Percentiles rank a stretch among this genome's conserved stretches.
These are phyloP conservation scores for Actinomortierella wolfii DNA, from an alignment of 371 early-diverging fungal species.

Conservation along the genomic window DNA sequence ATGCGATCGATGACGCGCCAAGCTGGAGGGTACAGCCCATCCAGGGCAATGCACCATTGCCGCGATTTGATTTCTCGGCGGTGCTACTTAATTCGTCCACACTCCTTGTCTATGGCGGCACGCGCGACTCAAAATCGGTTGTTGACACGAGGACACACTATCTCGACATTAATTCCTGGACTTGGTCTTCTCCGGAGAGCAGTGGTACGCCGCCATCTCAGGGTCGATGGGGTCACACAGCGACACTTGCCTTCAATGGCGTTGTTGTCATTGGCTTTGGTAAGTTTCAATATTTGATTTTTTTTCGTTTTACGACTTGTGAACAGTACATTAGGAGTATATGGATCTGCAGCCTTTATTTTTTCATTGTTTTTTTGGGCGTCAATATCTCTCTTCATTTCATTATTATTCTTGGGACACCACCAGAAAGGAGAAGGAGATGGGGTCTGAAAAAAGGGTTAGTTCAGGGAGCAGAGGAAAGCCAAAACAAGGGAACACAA, in stretches of 20 bases:
- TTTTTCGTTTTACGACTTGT: no score
- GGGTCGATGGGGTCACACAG: conserved; percentile 39
- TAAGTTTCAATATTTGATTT: conserved; percentile 5
- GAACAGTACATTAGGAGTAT: no score
- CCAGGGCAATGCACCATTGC: conserved; percentile 24
- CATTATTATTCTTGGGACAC: no score
- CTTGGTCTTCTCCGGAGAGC: conserved; percentile 30
- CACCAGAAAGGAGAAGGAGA: no score
- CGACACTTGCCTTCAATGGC: conserved; percentile 26
- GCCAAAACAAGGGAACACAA: no score
- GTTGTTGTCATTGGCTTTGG: conserved; percentile 38
- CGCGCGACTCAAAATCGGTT: conserved; percentile 17
- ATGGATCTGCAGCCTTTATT: no score
- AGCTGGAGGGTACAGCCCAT: conserved; percentile 19
- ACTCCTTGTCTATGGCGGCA: conserved; percentile 41
- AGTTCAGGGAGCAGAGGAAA: no score
- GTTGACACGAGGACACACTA: conserved; percentile 22
- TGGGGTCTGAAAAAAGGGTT: no score
- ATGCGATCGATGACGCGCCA: conserved; percentile 17
- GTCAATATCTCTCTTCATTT: no score
- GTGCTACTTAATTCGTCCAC: conserved; percentile 34
- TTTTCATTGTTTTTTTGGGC: no score
- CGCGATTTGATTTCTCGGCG: conserved; percentile 40
- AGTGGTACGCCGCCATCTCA: conserved; percentile 24
- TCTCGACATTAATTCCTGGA: conserved; percentile 29